Percentiles rank a stretch among this genome's conserved stretches.
These are phyloP conservation scores for Boechera retrofracta DNA, from an alignment of 345 rosid species.

Conservation along the genomic window DNA sequence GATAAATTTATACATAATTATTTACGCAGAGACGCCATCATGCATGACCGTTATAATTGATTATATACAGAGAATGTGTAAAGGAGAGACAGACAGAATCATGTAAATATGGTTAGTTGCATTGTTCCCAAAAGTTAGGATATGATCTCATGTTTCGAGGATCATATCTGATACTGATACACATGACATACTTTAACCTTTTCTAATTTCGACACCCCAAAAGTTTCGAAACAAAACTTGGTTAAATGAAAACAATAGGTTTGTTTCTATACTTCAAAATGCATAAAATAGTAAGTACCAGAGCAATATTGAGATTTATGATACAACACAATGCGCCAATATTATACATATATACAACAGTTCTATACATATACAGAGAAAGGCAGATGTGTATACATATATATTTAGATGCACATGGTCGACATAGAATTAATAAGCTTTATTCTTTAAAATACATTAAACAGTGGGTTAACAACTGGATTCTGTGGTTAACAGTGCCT, in stretches of 20 bases:
- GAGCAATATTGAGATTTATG: background rate
- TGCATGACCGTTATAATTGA: background rate
- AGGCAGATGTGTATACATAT: background rate
- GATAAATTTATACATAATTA: background rate
- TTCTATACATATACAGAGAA: background rate
- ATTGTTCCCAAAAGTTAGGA: slow-evolving; percentile 30
- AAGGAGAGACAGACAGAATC: slow-evolving; percentile 21
- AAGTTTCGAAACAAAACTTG: background rate
- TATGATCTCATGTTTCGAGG: slow-evolving; percentile 19
- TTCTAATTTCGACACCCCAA: background rate
- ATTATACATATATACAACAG: background rate
- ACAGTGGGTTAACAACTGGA: slow-evolving; percentile 31
- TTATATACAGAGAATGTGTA: background rate
- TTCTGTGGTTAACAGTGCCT: slow-evolving; percentile 34
- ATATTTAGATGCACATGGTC: slow-evolving; percentile 35
- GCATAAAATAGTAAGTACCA: background rate
- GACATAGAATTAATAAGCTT: slow-evolving; percentile 14
- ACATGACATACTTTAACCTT: background rate
- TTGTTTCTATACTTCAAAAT: slow-evolving; percentile 15
- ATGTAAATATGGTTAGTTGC: slow-evolving; percentile 8
- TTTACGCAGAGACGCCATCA: background rate
- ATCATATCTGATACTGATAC: background rate
- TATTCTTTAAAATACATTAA: slow-evolving; percentile 17
- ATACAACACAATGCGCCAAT: slow-evolving; percentile 15
- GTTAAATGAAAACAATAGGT: background rate